Evolutionary conservation across 192 early-diverging fungal genomes (phyloP).

Genomic region (Linnemannia elongata): DNA sequence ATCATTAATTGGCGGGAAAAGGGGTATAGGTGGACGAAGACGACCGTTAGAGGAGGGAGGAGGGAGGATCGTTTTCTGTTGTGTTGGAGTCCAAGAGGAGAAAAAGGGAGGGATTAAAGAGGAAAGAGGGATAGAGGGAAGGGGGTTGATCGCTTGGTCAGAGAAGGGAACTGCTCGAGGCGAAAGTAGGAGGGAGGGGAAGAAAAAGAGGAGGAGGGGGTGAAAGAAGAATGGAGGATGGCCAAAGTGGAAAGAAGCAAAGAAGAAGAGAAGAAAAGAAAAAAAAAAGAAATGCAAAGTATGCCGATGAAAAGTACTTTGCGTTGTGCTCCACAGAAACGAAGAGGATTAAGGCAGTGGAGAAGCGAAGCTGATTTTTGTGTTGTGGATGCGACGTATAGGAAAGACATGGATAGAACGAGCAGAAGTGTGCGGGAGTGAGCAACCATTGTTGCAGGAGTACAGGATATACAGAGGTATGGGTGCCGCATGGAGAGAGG

Average conservation of each 20-base stretch:
- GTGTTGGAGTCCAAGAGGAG: background rate
- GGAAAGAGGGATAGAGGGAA: background rate
- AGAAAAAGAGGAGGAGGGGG: background rate
- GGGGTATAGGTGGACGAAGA: background rate
- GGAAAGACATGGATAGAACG: too few species aligned
- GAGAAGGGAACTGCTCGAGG: background rate
- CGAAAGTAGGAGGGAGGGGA: background rate
- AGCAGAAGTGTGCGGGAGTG: too few species aligned
- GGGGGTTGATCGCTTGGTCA: background rate
- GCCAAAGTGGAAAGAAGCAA: background rate
- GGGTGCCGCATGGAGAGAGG: too few species aligned
- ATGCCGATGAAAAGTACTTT: background rate
- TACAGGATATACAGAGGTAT: too few species aligned
- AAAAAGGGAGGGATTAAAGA: background rate
- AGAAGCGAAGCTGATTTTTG: too few species aligned
- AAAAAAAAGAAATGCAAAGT: background rate
- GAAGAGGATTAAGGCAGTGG: background rate
- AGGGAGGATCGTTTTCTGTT: background rate
- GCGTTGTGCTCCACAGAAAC: background rate
- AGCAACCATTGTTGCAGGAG: too few species aligned
- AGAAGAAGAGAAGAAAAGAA: background rate
- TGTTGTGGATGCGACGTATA: too few species aligned
- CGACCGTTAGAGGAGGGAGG: background rate
- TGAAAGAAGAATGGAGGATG: background rate
- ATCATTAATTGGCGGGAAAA: constrained; percentile 23